Conservation (phyloP, 345 rosid genomes). For the Eucalyptus leucophloia region DNA sequence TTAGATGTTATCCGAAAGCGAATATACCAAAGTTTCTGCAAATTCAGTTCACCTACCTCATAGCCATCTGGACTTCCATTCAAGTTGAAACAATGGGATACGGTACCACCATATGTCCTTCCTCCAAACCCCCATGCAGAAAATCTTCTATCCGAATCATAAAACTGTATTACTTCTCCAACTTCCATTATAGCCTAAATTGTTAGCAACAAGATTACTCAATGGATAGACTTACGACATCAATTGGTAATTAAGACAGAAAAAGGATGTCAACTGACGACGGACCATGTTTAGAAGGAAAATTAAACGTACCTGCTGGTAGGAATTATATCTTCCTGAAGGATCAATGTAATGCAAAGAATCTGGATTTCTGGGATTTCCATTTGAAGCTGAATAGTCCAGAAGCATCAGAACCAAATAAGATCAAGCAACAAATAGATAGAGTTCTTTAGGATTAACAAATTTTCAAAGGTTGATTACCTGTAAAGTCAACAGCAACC, state of each 20-base stretch:
- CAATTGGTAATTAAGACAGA: neutral
- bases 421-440: neutral
- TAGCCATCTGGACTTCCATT: slow-evolving; percentile 35
- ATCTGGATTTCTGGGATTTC: slow-evolving; percentile 48
- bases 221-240: neutral
- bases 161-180: slow-evolving; percentile 82
- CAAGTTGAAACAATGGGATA: slow-evolving; percentile 85
- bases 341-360: slow-evolving; percentile 86
- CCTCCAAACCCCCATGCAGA: slow-evolving; percentile 96
- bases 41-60: slow-evolving; percentile 34
- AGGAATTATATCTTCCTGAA: slow-evolving; percentile 64
- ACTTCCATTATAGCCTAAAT: slow-evolving; percentile 70
- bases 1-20: neutral
- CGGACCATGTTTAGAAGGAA: neutral
- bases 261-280: neutral
- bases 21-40: neutral
- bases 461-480: slow-evolving; percentile 2
- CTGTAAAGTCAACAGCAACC: slow-evolving; percentile 96
- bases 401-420: neutral
- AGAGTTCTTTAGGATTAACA: neutral
- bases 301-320: slow-evolving; percentile 43
- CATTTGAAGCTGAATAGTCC: slow-evolving; percentile 65
- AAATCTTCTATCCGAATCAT: slow-evolving; percentile 68
- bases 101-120: slow-evolving; percentile 28
- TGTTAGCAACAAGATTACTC: neutral